These are phyloP conservation scores for Phlebiopsis flavidoalba DNA, from an alignment of 768 basidiomycete species.

Conservation along the genomic window DNA sequence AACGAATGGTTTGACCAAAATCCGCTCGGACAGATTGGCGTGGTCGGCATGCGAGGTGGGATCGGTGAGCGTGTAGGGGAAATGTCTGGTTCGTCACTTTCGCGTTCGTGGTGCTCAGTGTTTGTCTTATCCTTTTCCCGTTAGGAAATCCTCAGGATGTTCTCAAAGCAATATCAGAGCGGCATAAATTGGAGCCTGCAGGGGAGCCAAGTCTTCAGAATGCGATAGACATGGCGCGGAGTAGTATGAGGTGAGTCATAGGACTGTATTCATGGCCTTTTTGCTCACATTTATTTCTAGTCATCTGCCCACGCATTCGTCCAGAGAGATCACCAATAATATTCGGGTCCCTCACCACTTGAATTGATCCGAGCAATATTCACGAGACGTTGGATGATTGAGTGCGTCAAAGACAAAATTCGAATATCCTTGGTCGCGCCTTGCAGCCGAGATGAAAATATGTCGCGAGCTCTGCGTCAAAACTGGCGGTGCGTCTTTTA, in stretches of 20 bases:
- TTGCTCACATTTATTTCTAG: conserved; percentile 34
- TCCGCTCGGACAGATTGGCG: conserved; percentile 92
- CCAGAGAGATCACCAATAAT: conserved; percentile 91
- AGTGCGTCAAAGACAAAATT: conserved; percentile 76
- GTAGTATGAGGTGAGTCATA: conserved; percentile 74
- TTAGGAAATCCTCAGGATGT: conserved; percentile 97
- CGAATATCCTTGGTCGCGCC: conserved; percentile 90
- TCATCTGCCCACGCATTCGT: conserved; percentile 96
- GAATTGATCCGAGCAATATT: conserved; percentile 96
- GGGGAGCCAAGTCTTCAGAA: conserved; percentile 98
- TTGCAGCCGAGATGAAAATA: conserved; percentile 98
- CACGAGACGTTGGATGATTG: conserved; percentile 92
- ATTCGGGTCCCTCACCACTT: conserved; percentile 93
- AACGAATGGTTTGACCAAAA: conserved; percentile 99
- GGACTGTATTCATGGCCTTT: not conserved
- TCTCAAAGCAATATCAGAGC: conserved; percentile 76
- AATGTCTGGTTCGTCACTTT: conserved; percentile 85
- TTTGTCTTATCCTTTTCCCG: not conserved
- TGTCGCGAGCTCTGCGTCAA: conserved; percentile 88
- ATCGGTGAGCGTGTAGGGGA: conserved; percentile 87
- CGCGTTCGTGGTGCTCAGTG: too few relatives aligned
- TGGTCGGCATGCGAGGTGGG: conserved; percentile 90
- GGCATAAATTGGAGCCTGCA: conserved; percentile 81
- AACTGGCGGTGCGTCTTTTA: conserved; percentile 68
- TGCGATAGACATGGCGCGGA: conserved; percentile 93